phyloP scores from a whole-genome alignment of 2,329 filamentous ascomycete genomes.

The Exophiala oligosperma region DNA sequence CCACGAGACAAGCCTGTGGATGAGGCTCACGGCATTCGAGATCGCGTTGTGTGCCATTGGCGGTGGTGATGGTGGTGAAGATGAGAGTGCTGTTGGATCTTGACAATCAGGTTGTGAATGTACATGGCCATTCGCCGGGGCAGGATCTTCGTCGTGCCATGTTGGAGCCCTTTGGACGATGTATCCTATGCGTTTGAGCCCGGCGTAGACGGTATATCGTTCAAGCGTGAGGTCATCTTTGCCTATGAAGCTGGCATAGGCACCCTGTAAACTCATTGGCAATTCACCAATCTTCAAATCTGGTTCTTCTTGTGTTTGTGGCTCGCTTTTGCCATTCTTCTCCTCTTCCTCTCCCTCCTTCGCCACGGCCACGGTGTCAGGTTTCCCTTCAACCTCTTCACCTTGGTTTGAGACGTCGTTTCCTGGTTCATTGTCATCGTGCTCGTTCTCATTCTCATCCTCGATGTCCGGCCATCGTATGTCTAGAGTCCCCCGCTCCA shows the following conservation, averaged over 20 bases:
- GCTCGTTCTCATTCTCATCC: conserved; percentile 33
- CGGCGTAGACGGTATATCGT: conserved; percentile 83
- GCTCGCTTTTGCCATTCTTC: conserved; percentile 14
- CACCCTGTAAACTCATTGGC: conserved; percentile 88
- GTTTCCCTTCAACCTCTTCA: background rate
- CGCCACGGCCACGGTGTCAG: too few relatives aligned
- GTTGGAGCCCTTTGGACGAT: conserved; percentile 70
- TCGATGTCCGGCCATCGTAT: conserved; percentile 71
- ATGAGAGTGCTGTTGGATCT: background rate
- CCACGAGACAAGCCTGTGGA: conserved; percentile 57
- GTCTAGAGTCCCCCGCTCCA: conserved; percentile 85
- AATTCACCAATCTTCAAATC: conserved; percentile 51
- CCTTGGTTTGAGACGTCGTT: background rate
- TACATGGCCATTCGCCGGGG: conserved; percentile 18
- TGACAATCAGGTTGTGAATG: background rate
- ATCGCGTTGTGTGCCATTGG: background rate
- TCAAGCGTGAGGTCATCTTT: conserved; percentile 66
- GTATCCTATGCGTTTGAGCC: conserved; percentile 81
- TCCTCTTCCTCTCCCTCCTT: too few relatives aligned
- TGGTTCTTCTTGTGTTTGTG: conserved; percentile 19
- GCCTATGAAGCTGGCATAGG: conserved; percentile 82
- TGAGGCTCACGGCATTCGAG: conserved; percentile 36
- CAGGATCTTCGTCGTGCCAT: conserved; percentile 40
- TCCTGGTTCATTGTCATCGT: conserved; percentile 12
- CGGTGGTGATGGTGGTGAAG: background rate